phyloP scores from a whole-genome alignment of 257 asterid genomes.

The Vinca minor region DNA sequence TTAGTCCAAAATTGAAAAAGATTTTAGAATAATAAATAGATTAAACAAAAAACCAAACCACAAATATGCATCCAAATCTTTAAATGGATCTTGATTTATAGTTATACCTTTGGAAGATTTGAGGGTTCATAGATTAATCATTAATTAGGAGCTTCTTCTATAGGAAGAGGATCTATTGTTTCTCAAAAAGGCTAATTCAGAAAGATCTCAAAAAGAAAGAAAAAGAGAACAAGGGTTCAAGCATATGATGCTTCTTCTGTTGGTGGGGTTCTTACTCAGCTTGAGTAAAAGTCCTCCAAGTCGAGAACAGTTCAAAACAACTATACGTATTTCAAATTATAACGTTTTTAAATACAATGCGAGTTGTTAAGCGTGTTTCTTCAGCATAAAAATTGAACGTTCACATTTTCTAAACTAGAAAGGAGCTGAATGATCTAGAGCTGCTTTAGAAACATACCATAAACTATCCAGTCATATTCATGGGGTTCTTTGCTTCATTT shows the following conservation, averaged over 20 bases:
- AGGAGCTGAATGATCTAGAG: too few species aligned
- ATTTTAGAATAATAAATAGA: neutral
- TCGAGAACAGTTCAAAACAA: slow-evolving; percentile 4
- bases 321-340: too few species aligned
- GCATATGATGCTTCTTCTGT: slow-evolving; percentile 29
- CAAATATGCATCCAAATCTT: too few species aligned
- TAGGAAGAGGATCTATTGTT: slow-evolving; percentile 20
- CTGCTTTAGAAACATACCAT: neutral
- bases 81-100: slow-evolving; percentile 27
- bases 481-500: neutral
- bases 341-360: too few species aligned
- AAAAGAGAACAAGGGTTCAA: slow-evolving; percentile 6
- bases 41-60: slow-evolving; percentile 10
- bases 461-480: neutral
- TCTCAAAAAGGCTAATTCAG: slow-evolving; percentile 16
- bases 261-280: slow-evolving; percentile 44
- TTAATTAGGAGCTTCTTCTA: slow-evolving; percentile 13
- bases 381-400: too few species aligned
- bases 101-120: neutral
- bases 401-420: too few species aligned
- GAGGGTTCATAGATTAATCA: slow-evolving; percentile 28
- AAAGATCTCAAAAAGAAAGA: slow-evolving; percentile 18
- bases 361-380: neutral
- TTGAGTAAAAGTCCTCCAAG: slow-evolving; percentile 23
- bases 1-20: slow-evolving; percentile 13